phyloP scores from a whole-genome alignment of 805 yeast species.

The Metschnikowia lochheadii region DNA sequence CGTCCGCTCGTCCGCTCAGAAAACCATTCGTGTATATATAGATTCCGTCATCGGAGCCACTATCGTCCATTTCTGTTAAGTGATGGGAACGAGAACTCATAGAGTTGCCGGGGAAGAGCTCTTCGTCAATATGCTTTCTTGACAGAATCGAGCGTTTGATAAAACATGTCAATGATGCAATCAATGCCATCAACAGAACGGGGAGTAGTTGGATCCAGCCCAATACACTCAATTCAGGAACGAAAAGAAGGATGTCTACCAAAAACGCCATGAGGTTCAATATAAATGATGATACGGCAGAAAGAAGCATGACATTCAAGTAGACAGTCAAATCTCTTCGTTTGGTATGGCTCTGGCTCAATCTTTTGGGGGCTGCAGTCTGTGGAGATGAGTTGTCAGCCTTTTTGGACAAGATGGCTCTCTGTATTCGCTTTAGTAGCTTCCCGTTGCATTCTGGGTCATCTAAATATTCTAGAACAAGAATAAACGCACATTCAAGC shows the following conservation, averaged over 20 bases:
- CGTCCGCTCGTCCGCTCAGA: slow-evolving; percentile 20
- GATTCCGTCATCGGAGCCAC: slow-evolving; percentile 42
- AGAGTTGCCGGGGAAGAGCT: slow-evolving; percentile 5
- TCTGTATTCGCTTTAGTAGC: neutral
- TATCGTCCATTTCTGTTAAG: slow-evolving; percentile 20
- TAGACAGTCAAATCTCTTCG: slow-evolving; percentile 20
- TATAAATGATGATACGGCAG: slow-evolving; percentile 67
- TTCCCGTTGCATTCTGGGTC: neutral
- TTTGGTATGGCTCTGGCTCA: neutral
- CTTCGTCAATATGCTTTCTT: slow-evolving; percentile 38
- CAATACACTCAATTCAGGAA: slow-evolving; percentile 70
- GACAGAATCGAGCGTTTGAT: slow-evolving; percentile 64
- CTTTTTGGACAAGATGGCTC: neutral
- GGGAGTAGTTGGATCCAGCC: slow-evolving; percentile 83
- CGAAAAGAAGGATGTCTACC: slow-evolving; percentile 76
- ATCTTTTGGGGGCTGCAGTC: neutral
- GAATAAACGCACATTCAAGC: slow-evolving; percentile 6
- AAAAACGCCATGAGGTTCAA: slow-evolving; percentile 69
- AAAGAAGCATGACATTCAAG: slow-evolving; percentile 49
- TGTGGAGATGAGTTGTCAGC: neutral
- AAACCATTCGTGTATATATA: slow-evolving; percentile 42
- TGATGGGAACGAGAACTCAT: slow-evolving; percentile 6
- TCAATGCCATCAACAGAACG: slow-evolving; percentile 58
- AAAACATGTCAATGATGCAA: slow-evolving; percentile 65
- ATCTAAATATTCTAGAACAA: slow-evolving; percentile 1